These are phyloP conservation scores for Fragaria ananassa DNA, from an alignment of 306 rosid genomes.

Conservation along the genomic window DNA sequence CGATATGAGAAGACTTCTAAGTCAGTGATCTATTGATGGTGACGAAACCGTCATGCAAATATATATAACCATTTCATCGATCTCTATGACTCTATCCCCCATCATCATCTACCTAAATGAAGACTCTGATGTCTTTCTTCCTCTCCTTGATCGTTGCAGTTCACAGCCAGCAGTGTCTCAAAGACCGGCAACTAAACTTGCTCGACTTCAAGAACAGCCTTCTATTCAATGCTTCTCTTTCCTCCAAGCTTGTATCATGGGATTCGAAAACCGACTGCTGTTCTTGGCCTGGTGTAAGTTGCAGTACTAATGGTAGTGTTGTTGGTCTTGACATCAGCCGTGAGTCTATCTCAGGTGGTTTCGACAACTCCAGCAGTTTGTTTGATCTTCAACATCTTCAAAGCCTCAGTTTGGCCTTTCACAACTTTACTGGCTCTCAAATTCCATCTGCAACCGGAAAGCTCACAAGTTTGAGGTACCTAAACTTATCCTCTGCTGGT, in stretches of 20 bases:
- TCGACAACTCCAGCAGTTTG: background rate
- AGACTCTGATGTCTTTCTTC: background rate
- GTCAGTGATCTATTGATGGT: background rate
- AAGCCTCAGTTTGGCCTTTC: background rate
- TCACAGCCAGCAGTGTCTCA: background rate
- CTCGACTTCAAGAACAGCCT: background rate
- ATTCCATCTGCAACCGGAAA: constrained; percentile 26
- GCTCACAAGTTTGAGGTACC: constrained; percentile 9
- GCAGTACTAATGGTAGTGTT: background rate
- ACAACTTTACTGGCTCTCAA: background rate
- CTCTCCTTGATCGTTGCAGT: background rate
- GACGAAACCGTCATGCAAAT: too few species aligned
- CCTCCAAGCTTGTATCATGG: background rate
- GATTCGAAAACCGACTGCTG: background rate
- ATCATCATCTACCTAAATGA: background rate
- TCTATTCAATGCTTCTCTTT: background rate
- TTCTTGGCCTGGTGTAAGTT: constrained; percentile 3
- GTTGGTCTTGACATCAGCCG: background rate
- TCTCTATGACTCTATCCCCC: too few species aligned
- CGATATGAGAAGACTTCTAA: background rate
- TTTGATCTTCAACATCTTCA: constrained; percentile 5
- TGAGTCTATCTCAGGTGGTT: background rate
- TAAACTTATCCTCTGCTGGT: constrained; percentile 27
- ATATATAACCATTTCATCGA: too few species aligned
- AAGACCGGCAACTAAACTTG: background rate